Conservation (phyloP, 192 early-diverging fungal genomes). For the Gonapodya sp. region DNA sequence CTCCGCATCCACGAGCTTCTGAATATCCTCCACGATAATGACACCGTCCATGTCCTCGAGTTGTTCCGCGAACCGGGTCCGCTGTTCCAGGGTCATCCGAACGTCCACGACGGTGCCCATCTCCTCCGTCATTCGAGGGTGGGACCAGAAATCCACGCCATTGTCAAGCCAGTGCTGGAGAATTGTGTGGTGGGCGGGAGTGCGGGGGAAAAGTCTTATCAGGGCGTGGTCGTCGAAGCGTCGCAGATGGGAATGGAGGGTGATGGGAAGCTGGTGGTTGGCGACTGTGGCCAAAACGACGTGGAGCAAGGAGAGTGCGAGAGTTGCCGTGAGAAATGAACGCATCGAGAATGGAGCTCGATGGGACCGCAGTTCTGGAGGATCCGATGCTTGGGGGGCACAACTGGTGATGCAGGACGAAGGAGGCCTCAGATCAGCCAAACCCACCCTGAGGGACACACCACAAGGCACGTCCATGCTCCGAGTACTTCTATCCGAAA, state of each 20-base stretch:
- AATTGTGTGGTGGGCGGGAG: background rate
- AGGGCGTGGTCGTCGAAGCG: background rate
- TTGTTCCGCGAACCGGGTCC: background rate
- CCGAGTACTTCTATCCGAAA: too few species aligned
- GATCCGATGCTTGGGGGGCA: too few species aligned
- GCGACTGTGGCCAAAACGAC: background rate
- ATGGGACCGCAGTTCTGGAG: too few species aligned
- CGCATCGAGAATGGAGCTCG: too few species aligned
- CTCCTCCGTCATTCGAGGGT: background rate
- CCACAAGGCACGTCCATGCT: too few species aligned
- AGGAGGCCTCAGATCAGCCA: too few species aligned
- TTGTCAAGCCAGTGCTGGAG: background rate
- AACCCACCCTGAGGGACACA: too few species aligned
- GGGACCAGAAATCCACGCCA: background rate
- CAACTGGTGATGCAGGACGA: too few species aligned
- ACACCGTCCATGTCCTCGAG: background rate
- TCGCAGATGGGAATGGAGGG: background rate
- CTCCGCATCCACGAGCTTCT: constrained; percentile 34
- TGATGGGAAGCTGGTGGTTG: background rate
- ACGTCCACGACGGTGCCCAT: background rate
- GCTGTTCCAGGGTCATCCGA: background rate
- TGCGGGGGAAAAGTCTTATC: background rate
- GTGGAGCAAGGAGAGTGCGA: background rate
- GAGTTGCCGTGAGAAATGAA: background rate
- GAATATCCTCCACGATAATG: constrained; percentile 31